Percentiles rank a stretch among this genome's conserved stretches.
Conservation (phyloP, 371 early-diverging fungal genomes). For the Lichtheimia corymbifera region DNA sequence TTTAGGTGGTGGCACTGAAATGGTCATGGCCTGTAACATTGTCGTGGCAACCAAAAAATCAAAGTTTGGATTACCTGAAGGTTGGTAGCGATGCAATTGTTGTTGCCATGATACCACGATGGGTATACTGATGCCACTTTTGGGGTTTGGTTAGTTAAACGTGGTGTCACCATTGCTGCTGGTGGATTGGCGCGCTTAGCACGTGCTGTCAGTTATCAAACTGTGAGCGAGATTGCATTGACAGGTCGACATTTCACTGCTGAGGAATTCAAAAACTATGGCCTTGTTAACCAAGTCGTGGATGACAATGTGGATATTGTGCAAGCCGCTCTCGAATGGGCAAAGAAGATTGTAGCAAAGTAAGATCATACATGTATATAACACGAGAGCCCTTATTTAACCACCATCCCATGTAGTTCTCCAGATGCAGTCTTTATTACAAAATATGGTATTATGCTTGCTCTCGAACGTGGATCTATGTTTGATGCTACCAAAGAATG, state of each 20-base stretch:
- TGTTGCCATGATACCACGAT: too few relatives aligned
- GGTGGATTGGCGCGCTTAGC: conserved; percentile 49
- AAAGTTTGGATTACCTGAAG: conserved; percentile 51
- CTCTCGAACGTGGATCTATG: conserved; percentile 39
- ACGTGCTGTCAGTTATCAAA: conserved; percentile 44
- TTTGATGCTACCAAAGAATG: conserved; percentile 38
- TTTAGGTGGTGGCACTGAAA: conserved; percentile 55
- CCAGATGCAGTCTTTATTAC: conserved; percentile 50
- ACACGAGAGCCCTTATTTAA: not conserved
- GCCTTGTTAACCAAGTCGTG: conserved; percentile 49
- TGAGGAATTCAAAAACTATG: conserved; percentile 43
- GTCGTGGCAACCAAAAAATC: conserved; percentile 48
- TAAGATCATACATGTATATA: conserved; percentile 13
- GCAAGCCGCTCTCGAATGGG: conserved; percentile 35
- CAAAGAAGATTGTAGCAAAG: conserved; percentile 41
- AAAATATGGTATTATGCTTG: conserved; percentile 43
- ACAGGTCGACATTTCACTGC: conserved; percentile 50
- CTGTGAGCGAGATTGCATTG: conserved; percentile 44
- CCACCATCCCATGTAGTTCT: conserved; percentile 20
- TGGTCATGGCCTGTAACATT: conserved; percentile 44
- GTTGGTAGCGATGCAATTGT: conserved; percentile 4
- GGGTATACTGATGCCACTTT: too few relatives aligned
- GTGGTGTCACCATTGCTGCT: conserved; percentile 45
- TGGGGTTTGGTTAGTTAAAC: conserved; percentile 27
- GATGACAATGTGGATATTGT: conserved; percentile 35